Base-by-base conservation (phyloP, 148 eudicot genomes). In the Euryodendron excelsum region DNA sequence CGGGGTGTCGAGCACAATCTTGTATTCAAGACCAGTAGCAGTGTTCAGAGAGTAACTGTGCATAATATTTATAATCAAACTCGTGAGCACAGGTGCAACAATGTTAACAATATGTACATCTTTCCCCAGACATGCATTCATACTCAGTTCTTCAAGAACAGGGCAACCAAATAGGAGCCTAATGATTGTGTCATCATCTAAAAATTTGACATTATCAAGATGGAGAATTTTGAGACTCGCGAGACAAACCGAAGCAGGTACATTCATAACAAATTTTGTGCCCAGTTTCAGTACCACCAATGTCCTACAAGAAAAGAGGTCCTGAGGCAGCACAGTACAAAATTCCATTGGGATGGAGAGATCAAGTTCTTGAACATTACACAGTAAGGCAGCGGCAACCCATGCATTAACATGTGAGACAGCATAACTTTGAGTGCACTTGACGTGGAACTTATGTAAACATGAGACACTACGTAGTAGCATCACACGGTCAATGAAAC, bases 161-260 rank as follows among this genome's bases (percentile, higher is more conserved):
- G 81, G 81, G 69, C 81, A 79, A 64, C 77, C 62, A 25, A 48
- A 62, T 17, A 79, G 48, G 37, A 79, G 69, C 77, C 69, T 72
- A 27, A 21, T 2, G 48, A 72, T 31, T 60, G 74, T 30, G 15
- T 27, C 72, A 33, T 48, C 60, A 34, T 72, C 60, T 36, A 31
- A n/a, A 36, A 79, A 13, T 20, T 33, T 2, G 18, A 53, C 14
- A 23, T 13, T 53, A 33, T 17, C 1, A 34, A 79, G 48, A 34
- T 62, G 76, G 30, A 79, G 56, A 23, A 36, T 4, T 80, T 80
- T 80, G 55, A 79, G 58, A 21, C 23, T 78, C 11, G 65, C 74
- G 7, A 78, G 77, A 62, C 11, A 31, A 23, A 71, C 63, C 12
- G 50, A 59, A 41, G 27, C 3, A 3, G 34, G 68, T 8, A 74